Base-by-base conservation (phyloP, 495 filamentous ascomycete genomes). In the Hypoxylon fuscum region DNA sequence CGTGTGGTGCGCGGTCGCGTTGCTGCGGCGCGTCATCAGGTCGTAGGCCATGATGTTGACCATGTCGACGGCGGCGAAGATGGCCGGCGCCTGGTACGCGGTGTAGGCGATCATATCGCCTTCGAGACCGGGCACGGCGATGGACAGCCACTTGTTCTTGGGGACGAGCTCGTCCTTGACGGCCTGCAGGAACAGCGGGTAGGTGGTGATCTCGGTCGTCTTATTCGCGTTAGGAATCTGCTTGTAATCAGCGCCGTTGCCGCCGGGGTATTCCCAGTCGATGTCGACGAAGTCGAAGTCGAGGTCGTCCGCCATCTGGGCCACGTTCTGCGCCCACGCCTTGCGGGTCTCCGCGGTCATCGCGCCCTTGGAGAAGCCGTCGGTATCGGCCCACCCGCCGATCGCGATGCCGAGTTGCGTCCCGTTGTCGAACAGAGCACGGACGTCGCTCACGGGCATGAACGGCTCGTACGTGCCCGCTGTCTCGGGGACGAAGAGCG, bases 211-310 rank as follows among this genome's bases (percentile, higher is more conserved):
- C 64, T 90, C 85, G 49, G 58, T 68, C 0, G 71, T 70, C 64
- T 85, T 86, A 25, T 73, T 69, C 0, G 72, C 65, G 74, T 87
- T 87, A 9, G 81, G 81, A 17, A 65, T 74, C 56, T 79, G 55
- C 53, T 81, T 86, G 77, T 87, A 87, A 52, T 72, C 66, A 6
- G 59, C 58, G 35, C 85, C 86, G 61, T 88, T 87, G 12, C 85
- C 85, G 42, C 86, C 86, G 6, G 87, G 86, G 52, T 85, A 90
- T 67, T 90, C 86, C 87, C 87, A 90, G 61, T 90, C 87, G 47
- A 90, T 57, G 31, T 76, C 72, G n/a, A 81, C 74, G 44, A 84
- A 87, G 62, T 89, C 86, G 51, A 85, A 82, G 2, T 80, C 81
- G 5, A 74, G 72, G 3, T 69, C 64, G 1, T 83, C 71, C 0